Conservation (phyloP, 78 protist species). For the Chrysochromulina tobinii region DNA sequence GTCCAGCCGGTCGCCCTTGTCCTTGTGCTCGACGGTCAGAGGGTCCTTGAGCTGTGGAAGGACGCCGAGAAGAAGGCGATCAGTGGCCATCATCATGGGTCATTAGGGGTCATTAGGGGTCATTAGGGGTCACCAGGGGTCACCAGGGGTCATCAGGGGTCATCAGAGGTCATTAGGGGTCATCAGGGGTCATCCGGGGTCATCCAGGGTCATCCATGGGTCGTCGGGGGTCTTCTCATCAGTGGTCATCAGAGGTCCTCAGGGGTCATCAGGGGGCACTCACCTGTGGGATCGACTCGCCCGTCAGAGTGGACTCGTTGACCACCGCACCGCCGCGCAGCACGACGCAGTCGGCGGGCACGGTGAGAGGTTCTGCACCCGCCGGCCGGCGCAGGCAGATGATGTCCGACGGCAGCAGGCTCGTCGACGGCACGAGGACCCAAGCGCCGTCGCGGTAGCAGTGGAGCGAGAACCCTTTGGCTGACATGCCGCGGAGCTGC, state of each 20-base stretch:
- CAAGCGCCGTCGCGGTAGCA: constrained; percentile 50
- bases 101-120: too few species aligned
- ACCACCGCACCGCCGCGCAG: constrained; percentile 45
- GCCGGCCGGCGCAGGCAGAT: constrained; percentile 21
- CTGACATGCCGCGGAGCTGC: constrained; percentile 28
- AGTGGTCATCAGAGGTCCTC: too few species aligned
- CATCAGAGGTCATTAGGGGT: too few species aligned
- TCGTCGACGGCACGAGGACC: background rate
- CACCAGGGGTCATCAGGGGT: too few species aligned
- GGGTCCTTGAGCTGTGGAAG: constrained; percentile 14
- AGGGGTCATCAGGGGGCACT: background rate
- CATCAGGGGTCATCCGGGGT: too few species aligned
- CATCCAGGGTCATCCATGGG: too few species aligned
- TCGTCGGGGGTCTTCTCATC: too few species aligned
- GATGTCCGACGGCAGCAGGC: constrained; percentile 79
- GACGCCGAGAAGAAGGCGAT: too few species aligned
- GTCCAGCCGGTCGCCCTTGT: background rate
- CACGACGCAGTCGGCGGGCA: constrained; percentile 45
- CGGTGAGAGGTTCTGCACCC: background rate
- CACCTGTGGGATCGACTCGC: constrained; percentile 63
- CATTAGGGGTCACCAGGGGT: too few species aligned
- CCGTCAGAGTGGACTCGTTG: constrained; percentile 51
- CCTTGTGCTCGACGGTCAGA: background rate
- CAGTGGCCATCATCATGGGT: too few species aligned
- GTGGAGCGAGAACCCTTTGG: background rate